Percentiles rank a stretch among this genome's conserved stretches.
Evolutionary conservation across 176 grass and related monocot species (phyloP).

Genomic region (Triticum dicoccoides): DNA sequence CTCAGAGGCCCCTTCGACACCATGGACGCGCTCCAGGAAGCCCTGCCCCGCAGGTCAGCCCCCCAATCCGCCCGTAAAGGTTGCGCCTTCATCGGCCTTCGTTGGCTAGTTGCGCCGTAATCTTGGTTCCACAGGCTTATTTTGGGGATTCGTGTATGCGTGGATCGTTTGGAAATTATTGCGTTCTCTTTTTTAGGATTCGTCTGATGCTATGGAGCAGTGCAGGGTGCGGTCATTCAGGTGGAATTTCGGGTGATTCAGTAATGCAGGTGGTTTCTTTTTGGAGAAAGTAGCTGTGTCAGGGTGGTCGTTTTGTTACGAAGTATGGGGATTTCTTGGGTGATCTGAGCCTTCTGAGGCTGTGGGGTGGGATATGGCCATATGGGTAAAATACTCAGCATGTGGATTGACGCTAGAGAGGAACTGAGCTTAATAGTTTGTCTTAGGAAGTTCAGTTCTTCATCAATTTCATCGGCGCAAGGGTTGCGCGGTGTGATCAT

Average conservation of each 20-base stretch:
- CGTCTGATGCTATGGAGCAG: not conserved
- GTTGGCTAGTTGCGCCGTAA: not conserved
- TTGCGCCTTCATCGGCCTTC: not conserved
- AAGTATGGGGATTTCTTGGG: not conserved
- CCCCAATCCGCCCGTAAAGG: not conserved
- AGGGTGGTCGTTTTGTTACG: not conserved
- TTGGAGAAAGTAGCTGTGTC: not conserved
- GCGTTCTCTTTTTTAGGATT: not conserved
- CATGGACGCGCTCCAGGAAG: slow-evolving; percentile 74
- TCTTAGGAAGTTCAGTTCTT: not conserved
- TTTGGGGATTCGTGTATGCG: not conserved
- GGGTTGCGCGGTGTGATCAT: not conserved
- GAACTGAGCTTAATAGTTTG: slow-evolving; percentile 8
- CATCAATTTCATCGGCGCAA: not conserved
- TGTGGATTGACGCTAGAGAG: not conserved
- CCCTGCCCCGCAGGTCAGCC: slow-evolving; percentile 60
- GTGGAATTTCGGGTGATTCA: not conserved
- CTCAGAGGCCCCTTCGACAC: slow-evolving; percentile 62
- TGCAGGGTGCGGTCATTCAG: not conserved
- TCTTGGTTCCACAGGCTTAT: not conserved
- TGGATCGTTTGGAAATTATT: not conserved
- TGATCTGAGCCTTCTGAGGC: not conserved
- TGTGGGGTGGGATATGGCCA: not conserved
- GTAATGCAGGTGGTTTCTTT: not conserved
- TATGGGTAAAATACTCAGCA: not conserved